Conservation (phyloP, 345 rosid genomes). For the Rhizophora apiculata region DNA sequence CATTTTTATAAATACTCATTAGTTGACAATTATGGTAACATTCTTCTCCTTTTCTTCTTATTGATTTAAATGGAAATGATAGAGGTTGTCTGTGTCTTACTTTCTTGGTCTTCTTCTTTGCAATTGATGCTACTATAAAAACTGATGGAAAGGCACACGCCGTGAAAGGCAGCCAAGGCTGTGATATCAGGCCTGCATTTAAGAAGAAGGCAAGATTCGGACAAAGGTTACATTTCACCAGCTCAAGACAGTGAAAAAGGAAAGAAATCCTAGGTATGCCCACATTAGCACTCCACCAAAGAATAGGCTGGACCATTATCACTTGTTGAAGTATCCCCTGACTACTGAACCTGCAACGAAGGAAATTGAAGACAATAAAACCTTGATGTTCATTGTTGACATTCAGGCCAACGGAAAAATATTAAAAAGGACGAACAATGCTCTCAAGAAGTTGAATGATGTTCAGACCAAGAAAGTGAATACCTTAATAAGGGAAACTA, state of each 20-base stretch:
- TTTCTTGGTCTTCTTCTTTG: conserved; percentile 6
- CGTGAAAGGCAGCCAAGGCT: conserved; percentile 75
- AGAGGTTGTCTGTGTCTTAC: too few relatives aligned
- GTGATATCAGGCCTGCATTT: conserved; percentile 63
- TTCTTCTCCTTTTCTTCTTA: too few relatives aligned
- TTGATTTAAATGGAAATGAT: too few relatives aligned
- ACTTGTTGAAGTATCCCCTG: conserved; percentile 85
- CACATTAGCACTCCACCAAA: conserved; percentile 74
- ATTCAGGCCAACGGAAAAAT: conserved; percentile 54
- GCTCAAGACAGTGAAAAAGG: conserved; percentile 77
- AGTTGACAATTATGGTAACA: too few relatives aligned
- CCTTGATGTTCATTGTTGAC: conserved; percentile 94
- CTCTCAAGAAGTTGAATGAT: conserved; percentile 94
- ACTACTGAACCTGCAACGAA: conserved; percentile 95
- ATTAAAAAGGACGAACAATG: conserved; percentile 85
- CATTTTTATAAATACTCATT: too few relatives aligned
- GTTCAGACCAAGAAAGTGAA: conserved; percentile 93
- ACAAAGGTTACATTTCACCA: conserved; percentile 89
- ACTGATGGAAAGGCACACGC: conserved; percentile 83
- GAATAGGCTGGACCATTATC: conserved; percentile 88
- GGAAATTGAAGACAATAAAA: conserved; percentile 93
- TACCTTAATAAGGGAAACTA: conserved; percentile 71
- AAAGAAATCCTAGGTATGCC: conserved; percentile 71
- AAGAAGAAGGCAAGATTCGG: conserved; percentile 84
- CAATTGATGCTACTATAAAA: conserved; percentile 45